Conservation (phyloP, 2,329 filamentous ascomycete species). For the Alternaria triticina region DNA sequence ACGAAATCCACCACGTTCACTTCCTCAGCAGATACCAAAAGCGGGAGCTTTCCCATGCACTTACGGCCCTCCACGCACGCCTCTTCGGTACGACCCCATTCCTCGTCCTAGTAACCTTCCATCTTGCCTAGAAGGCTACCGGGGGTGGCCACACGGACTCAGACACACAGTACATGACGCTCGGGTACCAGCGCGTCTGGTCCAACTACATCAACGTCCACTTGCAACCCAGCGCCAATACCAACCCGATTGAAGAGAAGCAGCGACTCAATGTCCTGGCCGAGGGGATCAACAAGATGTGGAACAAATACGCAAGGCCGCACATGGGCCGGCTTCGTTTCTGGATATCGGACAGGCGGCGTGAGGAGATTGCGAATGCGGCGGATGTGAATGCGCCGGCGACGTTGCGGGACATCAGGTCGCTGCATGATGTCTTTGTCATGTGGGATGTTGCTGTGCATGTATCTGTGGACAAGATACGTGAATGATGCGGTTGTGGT, state of each 20-base stretch:
- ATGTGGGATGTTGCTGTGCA: constrained; percentile 35
- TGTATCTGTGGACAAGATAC: constrained; percentile 28
- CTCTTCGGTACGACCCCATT: background rate
- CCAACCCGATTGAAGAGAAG: constrained; percentile 6
- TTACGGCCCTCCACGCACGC: background rate
- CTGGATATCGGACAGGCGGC: background rate
- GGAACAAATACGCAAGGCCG: constrained; percentile 16
- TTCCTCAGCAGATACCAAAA: background rate
- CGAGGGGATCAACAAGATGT: constrained; percentile 19
- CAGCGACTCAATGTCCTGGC: constrained; percentile 17
- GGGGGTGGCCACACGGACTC: background rate
- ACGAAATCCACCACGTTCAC: background rate
- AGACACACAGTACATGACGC: background rate
- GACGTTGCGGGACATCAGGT: constrained; percentile 18
- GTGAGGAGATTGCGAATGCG: background rate
- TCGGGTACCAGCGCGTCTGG: background rate
- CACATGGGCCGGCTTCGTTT: background rate
- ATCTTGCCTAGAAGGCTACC: background rate
- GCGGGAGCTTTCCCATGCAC: background rate
- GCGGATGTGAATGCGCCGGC: constrained; percentile 3
- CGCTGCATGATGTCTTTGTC: constrained; percentile 35
- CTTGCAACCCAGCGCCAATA: constrained; percentile 23
- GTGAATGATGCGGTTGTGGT: constrained; percentile 31
- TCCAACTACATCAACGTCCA: constrained; percentile 34
- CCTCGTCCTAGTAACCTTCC: background rate